Base-by-base conservation (phyloP, 2,329 filamentous ascomycete genomes). In the Fusarium sp. region DNA sequence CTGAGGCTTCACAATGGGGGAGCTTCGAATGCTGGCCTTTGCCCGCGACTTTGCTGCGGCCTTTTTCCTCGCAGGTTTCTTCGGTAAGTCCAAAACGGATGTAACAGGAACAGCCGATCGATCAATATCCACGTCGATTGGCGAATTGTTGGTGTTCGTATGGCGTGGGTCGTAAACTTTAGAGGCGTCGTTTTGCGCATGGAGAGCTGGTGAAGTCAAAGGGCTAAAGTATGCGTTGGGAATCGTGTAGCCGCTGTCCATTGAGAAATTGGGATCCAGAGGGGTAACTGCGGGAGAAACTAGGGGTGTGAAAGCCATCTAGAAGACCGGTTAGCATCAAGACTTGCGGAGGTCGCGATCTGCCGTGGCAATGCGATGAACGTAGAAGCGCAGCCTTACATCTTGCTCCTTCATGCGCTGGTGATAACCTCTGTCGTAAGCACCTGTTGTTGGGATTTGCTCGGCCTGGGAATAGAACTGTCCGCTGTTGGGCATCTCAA, bases 241-340 rank as follows among this genome's bases (percentile, higher is more conserved):
- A 5, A 92, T 84, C 7, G 87, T 85, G 72, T 89, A 93, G 47
- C 83, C 81, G 33, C 80, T 80, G 24, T 89, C 87, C 62, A 88
- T 81, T 45, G 86, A 84, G 76, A 93, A 94, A 68, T 91, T 89
- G 42, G 88, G 84, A 74, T 94, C 93, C 51, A 94, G 84, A 22
- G 93, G 92, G 3, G 92, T 94, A 43, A 95, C 92, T 6, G 92
- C 93, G n/a, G 93, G 93, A 19, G 93, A 94, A 13, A 93, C 92
- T 31, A 95, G 85, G 1, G 93, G 93, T 4, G 92, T 95, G 76
- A 94, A 94, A 11, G 89, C 84, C 87, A 93, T 89, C 88, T 91
- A 74, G 28, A 21, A 70, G 65, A 69, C 33, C 47, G 28, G 51
- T 53, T 47, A 75, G 72, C 46, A 62, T 46, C 21, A 17, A 38